phyloP scores from a whole-genome alignment of 208 protist genomes.

The Leishmania major region DNA sequence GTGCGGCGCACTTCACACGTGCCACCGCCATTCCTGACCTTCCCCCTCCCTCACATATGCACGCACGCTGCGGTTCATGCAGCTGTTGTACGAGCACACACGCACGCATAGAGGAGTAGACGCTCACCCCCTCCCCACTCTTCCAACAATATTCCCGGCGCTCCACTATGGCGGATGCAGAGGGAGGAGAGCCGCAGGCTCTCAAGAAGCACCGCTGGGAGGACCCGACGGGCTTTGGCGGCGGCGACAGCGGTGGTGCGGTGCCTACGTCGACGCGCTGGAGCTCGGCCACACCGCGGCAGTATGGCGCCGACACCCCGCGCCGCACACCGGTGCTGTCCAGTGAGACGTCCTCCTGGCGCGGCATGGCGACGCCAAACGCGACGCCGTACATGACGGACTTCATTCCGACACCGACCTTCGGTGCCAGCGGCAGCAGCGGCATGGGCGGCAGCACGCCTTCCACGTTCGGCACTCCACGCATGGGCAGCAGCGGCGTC shows the following conservation, averaged over 20 bases:
- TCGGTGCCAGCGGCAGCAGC: constrained; percentile 21
- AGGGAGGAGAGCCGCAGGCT: constrained; percentile 29
- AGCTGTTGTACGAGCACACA: constrained; percentile 1
- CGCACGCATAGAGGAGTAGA: background rate
- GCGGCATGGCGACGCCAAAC: constrained; percentile 71
- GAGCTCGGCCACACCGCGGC: constrained; percentile 77
- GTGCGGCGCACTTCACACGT: background rate
- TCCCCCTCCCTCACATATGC: background rate
- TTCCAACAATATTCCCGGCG: background rate
- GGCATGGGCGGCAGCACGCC: constrained; percentile 40
- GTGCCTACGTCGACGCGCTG: constrained; percentile 63
- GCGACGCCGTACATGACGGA: constrained; percentile 55
- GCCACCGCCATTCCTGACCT: background rate
- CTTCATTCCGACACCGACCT: constrained; percentile 58
- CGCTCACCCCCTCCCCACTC: background rate
- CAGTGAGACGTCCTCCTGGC: constrained; percentile 61
- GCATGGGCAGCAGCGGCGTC: constrained; percentile 16
- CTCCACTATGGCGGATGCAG: background rate
- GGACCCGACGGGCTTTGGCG: constrained; percentile 26
- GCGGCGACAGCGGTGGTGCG: constrained; percentile 9
- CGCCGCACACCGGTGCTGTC: constrained; percentile 38
- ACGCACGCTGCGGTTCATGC: background rate
- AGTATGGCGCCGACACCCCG: constrained; percentile 70
- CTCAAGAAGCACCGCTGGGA: constrained; percentile 77
- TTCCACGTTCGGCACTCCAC: constrained; percentile 31